phyloP scores from a whole-genome alignment of 371 early-diverging fungal species.

The Mucor irregularis region DNA sequence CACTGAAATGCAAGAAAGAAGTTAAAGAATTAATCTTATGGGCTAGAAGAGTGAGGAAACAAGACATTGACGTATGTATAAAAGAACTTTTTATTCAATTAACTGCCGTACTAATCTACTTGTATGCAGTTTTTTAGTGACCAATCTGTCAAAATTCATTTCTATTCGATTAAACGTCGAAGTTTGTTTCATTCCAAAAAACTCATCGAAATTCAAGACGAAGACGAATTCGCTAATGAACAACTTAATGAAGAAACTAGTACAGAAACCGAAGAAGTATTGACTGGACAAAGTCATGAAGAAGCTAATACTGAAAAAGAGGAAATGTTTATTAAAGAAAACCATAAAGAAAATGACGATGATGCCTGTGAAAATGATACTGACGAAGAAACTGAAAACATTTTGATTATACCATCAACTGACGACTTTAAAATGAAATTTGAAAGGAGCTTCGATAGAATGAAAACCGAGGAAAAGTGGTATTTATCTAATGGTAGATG shows the following conservation, averaged over 20 bases:
- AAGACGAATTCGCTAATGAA: slow-evolving; percentile 4
- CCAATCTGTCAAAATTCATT: slow-evolving; percentile 7
- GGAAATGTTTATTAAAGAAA: background rate
- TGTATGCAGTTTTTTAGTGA: background rate
- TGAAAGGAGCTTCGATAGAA: slow-evolving; percentile 12
- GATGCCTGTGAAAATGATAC: background rate
- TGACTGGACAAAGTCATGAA: background rate
- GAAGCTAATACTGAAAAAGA: background rate
- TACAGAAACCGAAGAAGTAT: background rate
- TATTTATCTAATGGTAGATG: slow-evolving; percentile 19
- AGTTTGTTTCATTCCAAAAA: slow-evolving; percentile 8
- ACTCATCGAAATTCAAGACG: slow-evolving; percentile 9
- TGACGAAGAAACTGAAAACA: slow-evolving; percentile 2
- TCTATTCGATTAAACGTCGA: slow-evolving; percentile 14
- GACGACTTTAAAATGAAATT: slow-evolving; percentile 11
- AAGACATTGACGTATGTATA: slow-evolving; percentile 3
- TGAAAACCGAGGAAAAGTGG: slow-evolving; percentile 19
- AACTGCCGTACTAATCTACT: background rate
- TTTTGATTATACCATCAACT: slow-evolving; percentile 9
- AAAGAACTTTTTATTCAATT: slow-evolving; percentile 2
- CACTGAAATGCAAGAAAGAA: slow-evolving; percentile 8
- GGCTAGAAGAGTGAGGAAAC: slow-evolving; percentile 7
- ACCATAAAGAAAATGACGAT: slow-evolving; percentile 7
- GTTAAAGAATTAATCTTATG: slow-evolving; percentile 9
- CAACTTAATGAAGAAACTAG: slow-evolving; percentile 2